phyloP scores from a whole-genome alignment of 768 basidiomycete species.

The Auricularia sp. region DNA sequence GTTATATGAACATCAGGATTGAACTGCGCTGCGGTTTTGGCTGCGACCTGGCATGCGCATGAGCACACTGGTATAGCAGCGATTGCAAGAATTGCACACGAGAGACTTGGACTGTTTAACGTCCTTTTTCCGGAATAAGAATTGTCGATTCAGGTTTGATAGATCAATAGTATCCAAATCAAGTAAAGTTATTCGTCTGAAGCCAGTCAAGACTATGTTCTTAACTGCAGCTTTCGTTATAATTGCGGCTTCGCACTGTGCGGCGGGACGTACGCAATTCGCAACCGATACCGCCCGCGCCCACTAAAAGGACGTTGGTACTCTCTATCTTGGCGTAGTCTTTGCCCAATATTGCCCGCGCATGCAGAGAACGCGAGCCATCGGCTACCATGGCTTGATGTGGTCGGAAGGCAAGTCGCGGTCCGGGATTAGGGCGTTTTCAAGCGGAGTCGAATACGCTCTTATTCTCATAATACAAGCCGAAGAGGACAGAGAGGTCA shows the following conservation, averaged over 20 bases:
- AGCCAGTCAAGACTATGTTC: slow-evolving; percentile 88
- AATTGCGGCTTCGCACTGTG: neutral
- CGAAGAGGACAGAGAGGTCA: neutral
- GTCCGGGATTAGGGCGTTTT: too few relatives aligned
- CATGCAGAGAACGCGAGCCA: slow-evolving; percentile 35
- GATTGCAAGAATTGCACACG: slow-evolving; percentile 31
- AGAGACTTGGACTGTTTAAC: slow-evolving; percentile 94
- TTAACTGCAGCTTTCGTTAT: slow-evolving; percentile 53
- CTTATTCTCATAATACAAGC: too few relatives aligned
- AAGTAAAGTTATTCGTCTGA: slow-evolving; percentile 83
- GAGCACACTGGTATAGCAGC: neutral
- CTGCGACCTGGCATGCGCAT: slow-evolving; percentile 49
- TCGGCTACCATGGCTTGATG: neutral
- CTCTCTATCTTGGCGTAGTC: slow-evolving; percentile 50
- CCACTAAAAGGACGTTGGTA: slow-evolving; percentile 77
- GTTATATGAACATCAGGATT: slow-evolving; percentile 81
- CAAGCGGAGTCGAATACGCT: too few relatives aligned
- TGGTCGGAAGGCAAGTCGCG: too few relatives aligned
- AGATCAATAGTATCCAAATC: slow-evolving; percentile 98
- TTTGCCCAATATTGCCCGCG: slow-evolving; percentile 69
- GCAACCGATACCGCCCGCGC: slow-evolving; percentile 95
- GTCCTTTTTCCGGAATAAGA: slow-evolving; percentile 93
- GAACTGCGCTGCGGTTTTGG: slow-evolving; percentile 70
- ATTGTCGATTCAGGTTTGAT: slow-evolving; percentile 94
- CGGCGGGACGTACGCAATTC: slow-evolving; percentile 61